Base-by-base conservation (phyloP, 768 basidiomycete species). In the Boletus eberwhitei region DNA sequence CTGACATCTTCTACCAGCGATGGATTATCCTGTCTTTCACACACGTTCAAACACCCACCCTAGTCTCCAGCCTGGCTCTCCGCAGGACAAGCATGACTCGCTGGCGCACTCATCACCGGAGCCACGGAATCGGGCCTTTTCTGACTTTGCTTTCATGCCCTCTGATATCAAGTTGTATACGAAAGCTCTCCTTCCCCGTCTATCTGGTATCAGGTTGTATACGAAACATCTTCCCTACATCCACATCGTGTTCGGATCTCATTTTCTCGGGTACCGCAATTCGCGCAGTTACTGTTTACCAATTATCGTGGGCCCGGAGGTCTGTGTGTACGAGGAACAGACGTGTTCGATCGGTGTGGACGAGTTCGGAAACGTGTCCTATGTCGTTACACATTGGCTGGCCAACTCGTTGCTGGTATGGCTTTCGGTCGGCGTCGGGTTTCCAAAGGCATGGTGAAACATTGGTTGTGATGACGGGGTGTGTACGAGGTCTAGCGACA, bases 221-320 rank as follows among this genome's bases (percentile, higher is more conserved):
- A 34, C 52, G 61, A 19, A 59, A 71, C 36, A 4, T 59, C 6
- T 60, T 55, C 42, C 29, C 4, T 6, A 31, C 45, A 24, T 58
- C 53, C 45, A 64, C 32, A 66, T 69, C 32, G 26, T 47, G 6
- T 38, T 66, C 14, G 68, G 69, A 8, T 54, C 69, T 29, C 58
- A 69, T 22, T 62, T 59, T n/a, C 32, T 69, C 5, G 57, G 42
- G 29, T 69, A n/a, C n/a, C n/a, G 67, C 48, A 71, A 60, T 39
- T 71, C 48, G 71, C 67, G 0, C 68, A 71, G 29, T 13, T 71
- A 40, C 67, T 69, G 17, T 71, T 70, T 38, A 61, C 71, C 39
- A 59, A 69, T 8, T 11, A 71, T 35, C 62, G n/a, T n/a, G 61
- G 16, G 36, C 49, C 68, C 0, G 69, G 67, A 16, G 69, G 68